Conservation (phyloP, 1,284 basidiomycete species). For the Golubevia pallescens region DNA sequence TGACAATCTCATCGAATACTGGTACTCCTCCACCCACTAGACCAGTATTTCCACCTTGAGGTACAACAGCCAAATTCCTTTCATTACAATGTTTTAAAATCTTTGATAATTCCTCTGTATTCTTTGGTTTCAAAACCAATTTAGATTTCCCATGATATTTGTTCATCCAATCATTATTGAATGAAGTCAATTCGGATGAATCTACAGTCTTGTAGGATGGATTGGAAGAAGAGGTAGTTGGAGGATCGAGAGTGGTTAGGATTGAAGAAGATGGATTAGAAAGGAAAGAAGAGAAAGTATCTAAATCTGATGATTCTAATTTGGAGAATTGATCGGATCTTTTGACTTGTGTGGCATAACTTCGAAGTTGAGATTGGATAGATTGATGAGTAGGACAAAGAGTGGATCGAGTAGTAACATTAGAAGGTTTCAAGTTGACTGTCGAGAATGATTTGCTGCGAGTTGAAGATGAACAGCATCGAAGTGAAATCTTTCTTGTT, state of each 20-base stretch:
- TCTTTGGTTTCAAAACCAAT: slow-evolving; percentile 86
- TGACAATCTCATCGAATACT: slow-evolving; percentile 83
- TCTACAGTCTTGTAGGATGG: slow-evolving; percentile 64
- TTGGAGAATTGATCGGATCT: too few relatives aligned
- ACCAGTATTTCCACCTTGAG: slow-evolving; percentile 98
- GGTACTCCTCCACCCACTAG: slow-evolving; percentile 97
- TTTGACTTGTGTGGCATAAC: too few relatives aligned
- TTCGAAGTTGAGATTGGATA: too few relatives aligned
- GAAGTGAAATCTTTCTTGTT: too few relatives aligned
- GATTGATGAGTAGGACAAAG: too few relatives aligned
- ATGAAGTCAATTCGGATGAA: slow-evolving; percentile 74
- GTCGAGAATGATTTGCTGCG: too few relatives aligned
- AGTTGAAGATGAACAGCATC: too few relatives aligned
- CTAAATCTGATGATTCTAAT: slow-evolving; percentile 67
- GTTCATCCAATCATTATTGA: slow-evolving; percentile 96
- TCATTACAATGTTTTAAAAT: slow-evolving; percentile 67
- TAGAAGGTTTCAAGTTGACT: too few relatives aligned
- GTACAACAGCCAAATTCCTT: slow-evolving; percentile 73
- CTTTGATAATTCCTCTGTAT: slow-evolving; percentile 83
- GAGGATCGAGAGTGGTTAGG: slow-evolving; percentile 67
- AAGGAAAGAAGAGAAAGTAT: slow-evolving; percentile 66
- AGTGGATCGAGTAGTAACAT: too few relatives aligned
- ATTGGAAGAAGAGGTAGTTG: slow-evolving; percentile 35
- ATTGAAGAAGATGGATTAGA: slow-evolving; percentile 65
- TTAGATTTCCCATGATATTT: slow-evolving; percentile 86